Evolutionary conservation across 2,329 filamentous ascomycete genomes (phyloP), one percentile per base, ranked within the genome.

Genomic region (Ophiocordyceps camponoti-saundersi): DNA sequence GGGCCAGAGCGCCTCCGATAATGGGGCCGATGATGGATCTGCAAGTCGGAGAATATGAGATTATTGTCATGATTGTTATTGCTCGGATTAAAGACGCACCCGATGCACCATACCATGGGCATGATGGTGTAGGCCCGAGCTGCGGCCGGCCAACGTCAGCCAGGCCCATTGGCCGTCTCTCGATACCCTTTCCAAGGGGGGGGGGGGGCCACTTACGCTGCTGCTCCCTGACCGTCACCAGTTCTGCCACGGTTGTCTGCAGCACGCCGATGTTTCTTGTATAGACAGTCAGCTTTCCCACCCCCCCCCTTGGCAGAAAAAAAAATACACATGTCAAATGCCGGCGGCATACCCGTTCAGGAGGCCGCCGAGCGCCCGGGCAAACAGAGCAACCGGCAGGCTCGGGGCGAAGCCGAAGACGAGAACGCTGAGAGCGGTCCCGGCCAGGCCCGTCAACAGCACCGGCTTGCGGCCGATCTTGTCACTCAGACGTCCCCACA

Each of bases 51-150:
- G 60, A 54, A 18, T 49, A 56, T 61, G 51, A 63, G 59, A 48
- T 23, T 6, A 8, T 20, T 21, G 16, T 12, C 13, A 12, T 30
- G 8, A 6, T 18, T 22, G n/a, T 32, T 4, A 8, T 18, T 21
- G n/a, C n/a, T 16, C 16, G 3, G 16, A 11, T 5, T 11, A 2
- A 41, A n/a, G 6, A 66, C 71, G 66, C 70, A 86, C 72, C 92
- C 92, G 58, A 98, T 74, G 60, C 89, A 95, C 92, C 92, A 98
- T 23, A 96, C 86, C 61, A 95, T 87, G 7, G 92, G 92, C 88
- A 98, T 95, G 55, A 96, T 89, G 13, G 90, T 87, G 66, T 94
- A 98, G 45, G 90, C 92, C 56, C 86, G 85, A 54, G 89, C 84
- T 88, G 50, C 48, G 46, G 47, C 45, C n/a, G 13, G 32, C 32